Evolutionary conservation across 164 flowering plant genomes (phyloP).

Genomic region (Nelumbo lutea): DNA sequence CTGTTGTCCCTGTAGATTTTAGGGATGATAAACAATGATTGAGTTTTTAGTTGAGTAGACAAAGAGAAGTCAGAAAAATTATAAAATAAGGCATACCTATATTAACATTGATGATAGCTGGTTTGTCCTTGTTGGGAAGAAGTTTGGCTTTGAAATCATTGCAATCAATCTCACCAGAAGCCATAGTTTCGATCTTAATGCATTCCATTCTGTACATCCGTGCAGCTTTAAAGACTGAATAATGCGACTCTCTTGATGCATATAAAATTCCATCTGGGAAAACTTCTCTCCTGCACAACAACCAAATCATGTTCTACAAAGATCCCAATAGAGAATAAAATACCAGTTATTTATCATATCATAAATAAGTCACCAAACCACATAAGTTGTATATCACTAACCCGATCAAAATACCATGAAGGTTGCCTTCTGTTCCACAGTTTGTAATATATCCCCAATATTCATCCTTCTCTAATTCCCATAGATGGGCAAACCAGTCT

Average conservation of each 20-base stretch:
- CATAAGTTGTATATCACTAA: constrained; percentile 30
- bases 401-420: constrained; percentile 97
- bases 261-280: constrained; percentile 86
- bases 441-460: constrained; percentile 99
- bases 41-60: background rate
- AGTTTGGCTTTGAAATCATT: constrained; percentile 59
- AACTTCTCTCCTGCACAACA: constrained; percentile 77
- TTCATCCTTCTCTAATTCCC: constrained; percentile 89
- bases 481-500: constrained; percentile 98
- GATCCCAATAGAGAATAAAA: background rate
- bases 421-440: constrained; percentile 99
- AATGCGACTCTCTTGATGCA: constrained; percentile 83
- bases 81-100: constrained; percentile 48
- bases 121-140: constrained; percentile 68
- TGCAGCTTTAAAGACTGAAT: constrained; percentile 92
- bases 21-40: constrained; percentile 6
- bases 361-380: background rate
- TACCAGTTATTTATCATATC: no score
- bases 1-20: constrained; percentile 75
- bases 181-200: constrained; percentile 53
- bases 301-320: background rate
- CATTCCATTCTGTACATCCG: constrained; percentile 96
- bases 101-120: constrained; percentile 89
- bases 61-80: background rate
- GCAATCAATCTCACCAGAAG: constrained; percentile 91